These are phyloP conservation scores for Myxozyma lipomycoides DNA, from an alignment of 805 yeast genomes.

Conservation along the genomic window DNA sequence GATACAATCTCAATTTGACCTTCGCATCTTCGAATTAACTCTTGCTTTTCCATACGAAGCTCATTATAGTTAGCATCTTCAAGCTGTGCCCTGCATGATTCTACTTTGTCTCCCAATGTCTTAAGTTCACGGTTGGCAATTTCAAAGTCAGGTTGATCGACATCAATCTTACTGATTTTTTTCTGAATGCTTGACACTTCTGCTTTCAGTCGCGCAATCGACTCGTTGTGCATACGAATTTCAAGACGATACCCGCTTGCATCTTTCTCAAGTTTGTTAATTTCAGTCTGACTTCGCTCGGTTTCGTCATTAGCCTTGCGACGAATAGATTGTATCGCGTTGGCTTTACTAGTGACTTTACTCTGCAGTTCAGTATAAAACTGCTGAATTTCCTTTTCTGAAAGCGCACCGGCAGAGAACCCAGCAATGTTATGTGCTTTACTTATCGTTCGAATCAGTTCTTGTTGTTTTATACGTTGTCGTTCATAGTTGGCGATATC, in stretches of 20 bases:
- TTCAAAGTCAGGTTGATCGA: conserved; percentile 48
- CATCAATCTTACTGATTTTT: conserved; percentile 40
- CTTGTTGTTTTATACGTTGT: conserved; percentile 16
- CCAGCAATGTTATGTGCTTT: conserved; percentile 16
- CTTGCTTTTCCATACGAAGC: conserved; percentile 1
- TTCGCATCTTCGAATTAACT: conserved; percentile 26
- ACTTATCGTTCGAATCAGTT: conserved; percentile 12
- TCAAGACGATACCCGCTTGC: conserved; percentile 31
- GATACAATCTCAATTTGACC: conserved; percentile 48
- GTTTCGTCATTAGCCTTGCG: conserved; percentile 35
- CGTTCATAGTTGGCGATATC: conserved; percentile 34
- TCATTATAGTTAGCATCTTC: conserved; percentile 12
- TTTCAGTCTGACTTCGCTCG: conserved; percentile 26
- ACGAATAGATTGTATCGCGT: conserved; percentile 15
- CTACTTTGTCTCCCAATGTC: conserved; percentile 42
- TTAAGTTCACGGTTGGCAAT: conserved; percentile 38
- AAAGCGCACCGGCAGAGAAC: conserved; percentile 7
- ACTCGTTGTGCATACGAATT: conserved; percentile 6
- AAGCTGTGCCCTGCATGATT: conserved; percentile 8
- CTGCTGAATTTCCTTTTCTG: conserved; percentile 11
- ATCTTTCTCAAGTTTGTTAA: conserved; percentile 32
- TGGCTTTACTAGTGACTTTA: conserved; percentile 2
- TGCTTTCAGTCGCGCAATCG: conserved; percentile 24
- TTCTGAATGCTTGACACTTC: conserved; percentile 42
- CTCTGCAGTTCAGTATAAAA: conserved; percentile 9